phyloP scores from a whole-genome alignment of 495 filamentous ascomycete species.

The Xylaria cubensis region DNA sequence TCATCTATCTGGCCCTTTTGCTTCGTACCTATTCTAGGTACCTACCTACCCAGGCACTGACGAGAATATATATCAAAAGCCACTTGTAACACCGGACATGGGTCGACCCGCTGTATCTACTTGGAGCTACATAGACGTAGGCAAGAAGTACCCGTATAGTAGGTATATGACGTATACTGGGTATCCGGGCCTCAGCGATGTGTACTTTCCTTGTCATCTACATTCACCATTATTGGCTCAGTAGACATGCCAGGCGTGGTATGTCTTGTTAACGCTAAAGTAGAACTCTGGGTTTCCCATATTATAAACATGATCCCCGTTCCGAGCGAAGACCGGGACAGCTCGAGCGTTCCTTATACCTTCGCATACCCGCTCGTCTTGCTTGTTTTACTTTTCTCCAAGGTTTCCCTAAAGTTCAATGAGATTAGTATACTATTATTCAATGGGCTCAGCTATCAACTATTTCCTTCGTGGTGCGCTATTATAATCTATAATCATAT shows the following conservation, averaged over 20 bases:
- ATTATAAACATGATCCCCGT: slow-evolving; percentile 18
- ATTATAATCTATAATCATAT: slow-evolving; percentile 31
- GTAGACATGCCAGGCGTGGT: neutral
- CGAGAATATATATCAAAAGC: neutral
- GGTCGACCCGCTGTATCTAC: slow-evolving; percentile 18
- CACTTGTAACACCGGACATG: slow-evolving; percentile 16
- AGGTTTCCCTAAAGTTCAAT: slow-evolving; percentile 26
- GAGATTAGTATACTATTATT: slow-evolving; percentile 29
- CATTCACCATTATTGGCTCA: neutral
- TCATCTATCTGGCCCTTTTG: neutral
- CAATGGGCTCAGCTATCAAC: slow-evolving; percentile 32
- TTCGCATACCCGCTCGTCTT: slow-evolving; percentile 1
- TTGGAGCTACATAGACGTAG: neutral
- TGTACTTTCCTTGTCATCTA: neutral
- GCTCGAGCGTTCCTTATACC: slow-evolving; percentile 11
- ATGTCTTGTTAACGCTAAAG: neutral
- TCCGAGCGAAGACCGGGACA: neutral
- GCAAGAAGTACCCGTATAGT: neutral
- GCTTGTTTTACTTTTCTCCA: slow-evolving; percentile 1
- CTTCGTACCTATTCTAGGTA: neutral
- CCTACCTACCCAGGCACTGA: neutral
- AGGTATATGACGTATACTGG: slow-evolving; percentile 15
- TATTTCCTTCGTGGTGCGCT: slow-evolving; percentile 41
- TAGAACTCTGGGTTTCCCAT: neutral
- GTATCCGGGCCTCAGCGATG: neutral